Evolutionary conservation across 768 basidiomycete species (phyloP), one percentile per base, ranked within the genome.

Genomic region (Suillus cothurnatus): DNA sequence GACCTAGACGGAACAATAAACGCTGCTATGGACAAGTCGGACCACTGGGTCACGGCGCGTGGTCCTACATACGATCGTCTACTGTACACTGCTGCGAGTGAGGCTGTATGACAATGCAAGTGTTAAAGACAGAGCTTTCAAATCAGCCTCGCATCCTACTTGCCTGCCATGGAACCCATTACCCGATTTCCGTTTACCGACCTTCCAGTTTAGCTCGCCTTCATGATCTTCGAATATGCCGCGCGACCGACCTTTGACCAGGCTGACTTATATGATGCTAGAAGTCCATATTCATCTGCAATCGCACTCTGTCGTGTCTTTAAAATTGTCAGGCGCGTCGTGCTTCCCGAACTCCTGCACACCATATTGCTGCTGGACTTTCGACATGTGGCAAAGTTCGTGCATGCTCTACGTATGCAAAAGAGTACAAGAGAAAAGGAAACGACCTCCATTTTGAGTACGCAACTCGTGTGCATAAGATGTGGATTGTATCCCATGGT

Each of bases 261-360:
- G 56, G 9, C 57, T 43, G 19, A 38, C 52, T 32, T 68, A 57
- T 39, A 64, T 23, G 56, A 57, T 6, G 19, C 11, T 23, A 21
- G 12, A 19, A 61, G 57, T 59, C 45, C 57, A 19, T 73, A 72
- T 57, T 65, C 67, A 38, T 77, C 73, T 23, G 77, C 77, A 7
- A 57, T 72, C 23, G 64, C 76, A 6, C 72, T 83, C 26, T 73
- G 77, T 38, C 68, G 64, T 21, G 81, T 81, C 17, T 82, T 78
- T 1, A 70, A 67, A 50, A 61, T 61, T 28, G 60, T 82, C 34
- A 76, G 80, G 21, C 72, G 69, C 15, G 69, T 71, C n/a, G 70
- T 75, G 28, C 81, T 83, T 77, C 80, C 76, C 38, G 68, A 73
- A 62, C 73, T 83, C 61, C 74, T 82, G 17, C 74, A 77, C 62